Percentiles rank a stretch among this genome's conserved stretches.
These are phyloP conservation scores for Diaporthe citriasiana DNA, from an alignment of 2,329 filamentous ascomycete genomes.

Conservation along the genomic window DNA sequence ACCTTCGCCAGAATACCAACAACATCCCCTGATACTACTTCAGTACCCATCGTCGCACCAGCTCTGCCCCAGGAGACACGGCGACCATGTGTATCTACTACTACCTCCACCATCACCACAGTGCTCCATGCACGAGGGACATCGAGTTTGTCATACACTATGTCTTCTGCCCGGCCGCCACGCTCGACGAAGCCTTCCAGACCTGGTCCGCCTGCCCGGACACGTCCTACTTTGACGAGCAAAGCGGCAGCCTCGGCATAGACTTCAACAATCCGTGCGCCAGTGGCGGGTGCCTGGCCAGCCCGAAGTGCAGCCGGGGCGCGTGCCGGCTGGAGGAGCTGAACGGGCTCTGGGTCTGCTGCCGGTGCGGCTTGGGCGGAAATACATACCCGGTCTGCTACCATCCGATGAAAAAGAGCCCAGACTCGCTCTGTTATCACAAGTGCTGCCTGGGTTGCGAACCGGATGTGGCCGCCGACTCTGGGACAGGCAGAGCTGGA, in stretches of 20 bases:
- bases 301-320: slow-evolving; percentile 62
- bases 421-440: slow-evolving; percentile 67
- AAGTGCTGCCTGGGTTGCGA: slow-evolving; percentile 61
- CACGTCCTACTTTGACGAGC: slow-evolving; percentile 50
- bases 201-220: slow-evolving; percentile 49
- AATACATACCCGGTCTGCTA: slow-evolving; percentile 62
- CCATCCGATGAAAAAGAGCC: slow-evolving; percentile 60
- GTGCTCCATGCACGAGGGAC: slow-evolving; percentile 57
- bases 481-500: slow-evolving; percentile 14
- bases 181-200: slow-evolving; percentile 47
- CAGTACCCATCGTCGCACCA: slow-evolving; percentile 4
- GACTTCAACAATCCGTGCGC: slow-evolving; percentile 60
- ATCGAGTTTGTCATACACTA: slow-evolving; percentile 60
- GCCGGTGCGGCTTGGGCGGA: slow-evolving; percentile 61
- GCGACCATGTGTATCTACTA: slow-evolving; percentile 64
- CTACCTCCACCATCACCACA: slow-evolving; percentile 66
- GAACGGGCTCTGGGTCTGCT: slow-evolving; percentile 64
- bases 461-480: slow-evolving; percentile 48
- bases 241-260: slow-evolving; percentile 47
- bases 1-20: background rate
- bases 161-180: slow-evolving; percentile 58
- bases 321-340: slow-evolving; percentile 64
- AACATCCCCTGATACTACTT: background rate
- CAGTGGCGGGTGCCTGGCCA: slow-evolving; percentile 60
- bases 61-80: slow-evolving; percentile 3